These are phyloP conservation scores for Aspergillus sp. DNA, from an alignment of 2,329 filamentous ascomycete genomes.

Conservation along the genomic window DNA sequence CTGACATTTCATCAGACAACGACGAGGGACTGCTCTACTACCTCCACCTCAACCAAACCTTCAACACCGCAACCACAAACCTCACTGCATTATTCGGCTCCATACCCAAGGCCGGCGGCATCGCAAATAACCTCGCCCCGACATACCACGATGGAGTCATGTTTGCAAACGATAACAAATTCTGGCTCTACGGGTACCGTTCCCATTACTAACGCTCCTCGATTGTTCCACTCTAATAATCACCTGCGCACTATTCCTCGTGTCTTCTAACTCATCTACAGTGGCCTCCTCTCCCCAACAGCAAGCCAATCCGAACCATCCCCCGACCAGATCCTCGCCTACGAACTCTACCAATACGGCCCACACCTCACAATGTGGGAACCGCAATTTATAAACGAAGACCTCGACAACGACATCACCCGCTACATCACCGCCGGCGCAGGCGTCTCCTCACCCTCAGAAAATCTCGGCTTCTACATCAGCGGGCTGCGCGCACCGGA, in stretches of 20 bases:
- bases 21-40: constrained; percentile 58
- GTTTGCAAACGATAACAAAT: constrained; percentile 67
- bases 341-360: constrained; percentile 60
- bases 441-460: constrained; percentile 67
- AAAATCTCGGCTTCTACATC: constrained; percentile 74
- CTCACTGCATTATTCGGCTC: constrained; percentile 56
- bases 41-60: constrained; percentile 63
- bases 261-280: constrained; percentile 15
- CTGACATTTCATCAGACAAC: constrained; percentile 45
- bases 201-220: too few species aligned
- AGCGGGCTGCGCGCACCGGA: constrained; percentile 61
- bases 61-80: constrained; percentile 57
- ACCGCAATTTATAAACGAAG: constrained; percentile 48
- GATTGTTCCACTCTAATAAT: too few species aligned
- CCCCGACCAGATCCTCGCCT: constrained; percentile 37
- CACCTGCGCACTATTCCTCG: too few species aligned
- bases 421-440: constrained; percentile 69
- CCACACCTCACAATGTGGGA: constrained; percentile 48
- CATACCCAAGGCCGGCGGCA: constrained; percentile 55
- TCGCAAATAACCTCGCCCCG: constrained; percentile 57
- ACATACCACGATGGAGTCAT: constrained; percentile 67
- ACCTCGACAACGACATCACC: constrained; percentile 56
- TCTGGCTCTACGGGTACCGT: constrained; percentile 63
- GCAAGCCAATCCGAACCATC: constrained; percentile 31
- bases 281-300: constrained; percentile 53